Conservation (phyloP, 1,139 yeast species). For the Nakaseomyces kungkrabaensis region DNA sequence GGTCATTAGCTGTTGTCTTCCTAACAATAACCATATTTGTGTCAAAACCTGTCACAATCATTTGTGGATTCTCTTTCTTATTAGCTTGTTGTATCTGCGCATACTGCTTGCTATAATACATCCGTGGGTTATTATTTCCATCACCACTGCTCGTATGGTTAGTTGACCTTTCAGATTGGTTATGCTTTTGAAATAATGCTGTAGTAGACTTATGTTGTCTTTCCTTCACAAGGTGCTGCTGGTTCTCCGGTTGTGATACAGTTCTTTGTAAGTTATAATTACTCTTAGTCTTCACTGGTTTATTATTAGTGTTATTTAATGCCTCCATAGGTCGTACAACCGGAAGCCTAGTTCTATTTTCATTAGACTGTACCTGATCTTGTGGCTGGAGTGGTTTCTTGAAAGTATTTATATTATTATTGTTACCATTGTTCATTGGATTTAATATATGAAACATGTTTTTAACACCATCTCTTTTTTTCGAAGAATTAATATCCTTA, state of each 20-base stretch:
- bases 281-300: neutral
- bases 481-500: conserved; percentile 21
- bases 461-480: conserved; percentile 29
- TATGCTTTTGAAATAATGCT: conserved; percentile 7
- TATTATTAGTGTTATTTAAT: neutral
- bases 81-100: neutral
- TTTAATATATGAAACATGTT: conserved; percentile 25
- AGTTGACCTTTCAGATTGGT: conserved; percentile 2
- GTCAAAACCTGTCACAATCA: conserved; percentile 20
- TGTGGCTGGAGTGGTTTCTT: neutral
- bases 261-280: neutral
- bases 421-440: conserved; percentile 9
- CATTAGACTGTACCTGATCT: neutral
- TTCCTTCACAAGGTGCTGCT: neutral
- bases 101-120: neutral
- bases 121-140: neutral
- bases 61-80: conserved; percentile 15
- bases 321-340: conserved; percentile 1
- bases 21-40: conserved; percentile 14
- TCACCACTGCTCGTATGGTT: conserved; percentile 2
- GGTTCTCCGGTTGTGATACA: neutral
- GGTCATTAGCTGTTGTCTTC: conserved; percentile 4
- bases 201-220: conserved; percentile 5
- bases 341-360: neutral
- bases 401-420: neutral